A percentile compares a stretch with the other conserved stretches of the same genome.
Conservation (phyloP, 2,329 filamentous ascomycete genomes). For the Botrytis deweyae region DNA sequence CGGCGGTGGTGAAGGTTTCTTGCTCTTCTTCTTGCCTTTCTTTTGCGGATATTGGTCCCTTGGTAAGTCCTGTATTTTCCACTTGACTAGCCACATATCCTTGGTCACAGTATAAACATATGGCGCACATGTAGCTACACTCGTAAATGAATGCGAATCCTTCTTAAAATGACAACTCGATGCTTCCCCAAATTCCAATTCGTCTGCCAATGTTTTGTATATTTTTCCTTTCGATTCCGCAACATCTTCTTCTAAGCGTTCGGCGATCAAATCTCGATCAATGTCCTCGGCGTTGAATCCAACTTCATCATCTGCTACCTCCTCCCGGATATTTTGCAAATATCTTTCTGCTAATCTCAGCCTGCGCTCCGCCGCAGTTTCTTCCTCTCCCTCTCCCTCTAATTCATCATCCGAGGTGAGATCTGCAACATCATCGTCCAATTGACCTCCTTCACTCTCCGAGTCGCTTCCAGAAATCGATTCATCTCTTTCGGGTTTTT, state of each 20-base stretch:
- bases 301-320: conserved; percentile 65
- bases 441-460: conserved; percentile 60
- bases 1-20: conserved; percentile 57
- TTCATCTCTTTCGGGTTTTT: conserved; percentile 50
- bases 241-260: conserved; percentile 86
- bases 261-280: conserved; percentile 87
- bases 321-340: conserved; percentile 81
- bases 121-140: conserved; percentile 74
- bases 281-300: conserved; percentile 95
- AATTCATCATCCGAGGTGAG: conserved; percentile 56
- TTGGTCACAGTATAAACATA: conserved; percentile 88
- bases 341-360: conserved; percentile 88
- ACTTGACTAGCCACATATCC: conserved; percentile 82
- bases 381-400: conserved; percentile 62
- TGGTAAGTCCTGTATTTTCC: conserved; percentile 72
- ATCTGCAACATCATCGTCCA: conserved; percentile 53
- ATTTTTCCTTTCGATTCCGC: conserved; percentile 88
- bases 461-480: conserved; percentile 85
- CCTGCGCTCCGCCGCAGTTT: conserved; percentile 87
- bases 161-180: conserved; percentile 72
- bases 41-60: conserved; percentile 59
- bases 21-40: conserved; percentile 50
- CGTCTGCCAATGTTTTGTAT: conserved; percentile 74
- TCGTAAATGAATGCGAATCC: conserved; percentile 75
- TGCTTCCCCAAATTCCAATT: conserved; percentile 68